Evolutionary conservation across 768 basidiomycete genomes (phyloP).

Genomic region (Jaapia argillacea): DNA sequence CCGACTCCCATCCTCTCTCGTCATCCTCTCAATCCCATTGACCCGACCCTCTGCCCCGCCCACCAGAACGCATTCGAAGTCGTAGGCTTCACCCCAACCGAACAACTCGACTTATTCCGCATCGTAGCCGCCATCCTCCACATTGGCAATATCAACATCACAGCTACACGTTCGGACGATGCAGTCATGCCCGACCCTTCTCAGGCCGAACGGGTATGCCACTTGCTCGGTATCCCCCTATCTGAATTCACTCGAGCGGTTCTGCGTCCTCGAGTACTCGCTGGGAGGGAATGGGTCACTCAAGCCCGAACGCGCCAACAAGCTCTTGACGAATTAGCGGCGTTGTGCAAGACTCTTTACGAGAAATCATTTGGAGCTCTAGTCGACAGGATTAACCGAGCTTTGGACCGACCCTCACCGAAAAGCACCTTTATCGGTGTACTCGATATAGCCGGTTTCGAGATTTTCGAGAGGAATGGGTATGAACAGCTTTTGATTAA

Average conservation of each 20-base stretch:
- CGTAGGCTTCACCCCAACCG: conserved; percentile 76
- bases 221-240: conserved; percentile 82
- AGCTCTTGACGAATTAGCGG: conserved; percentile 83
- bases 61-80: conserved; percentile 76
- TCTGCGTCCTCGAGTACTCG: conserved; percentile 81
- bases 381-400: conserved; percentile 91
- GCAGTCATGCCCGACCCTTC: conserved; percentile 70
- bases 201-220: conserved; percentile 84
- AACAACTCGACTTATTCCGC: conserved; percentile 92
- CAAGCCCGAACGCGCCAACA: conserved; percentile 89
- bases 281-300: conserved; percentile 94
- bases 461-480: conserved; percentile 89
- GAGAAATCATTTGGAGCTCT: conserved; percentile 93
- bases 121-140: conserved; percentile 90
- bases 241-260: conserved; percentile 85
- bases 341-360: conserved; percentile 91
- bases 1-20: no score
- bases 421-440: conserved; percentile 96
- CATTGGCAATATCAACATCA: conserved; percentile 86
- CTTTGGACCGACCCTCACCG: conserved; percentile 85
- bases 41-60: no score
- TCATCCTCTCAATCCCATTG: no score
- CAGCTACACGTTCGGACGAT: conserved; percentile 70
- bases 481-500: conserved; percentile 99
- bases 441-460: conserved; percentile 98